Evolutionary conservation across 2,329 filamentous ascomycete genomes (phyloP), one percentile per base, ranked within the genome.

Genomic region (Moelleriella libera): DNA sequence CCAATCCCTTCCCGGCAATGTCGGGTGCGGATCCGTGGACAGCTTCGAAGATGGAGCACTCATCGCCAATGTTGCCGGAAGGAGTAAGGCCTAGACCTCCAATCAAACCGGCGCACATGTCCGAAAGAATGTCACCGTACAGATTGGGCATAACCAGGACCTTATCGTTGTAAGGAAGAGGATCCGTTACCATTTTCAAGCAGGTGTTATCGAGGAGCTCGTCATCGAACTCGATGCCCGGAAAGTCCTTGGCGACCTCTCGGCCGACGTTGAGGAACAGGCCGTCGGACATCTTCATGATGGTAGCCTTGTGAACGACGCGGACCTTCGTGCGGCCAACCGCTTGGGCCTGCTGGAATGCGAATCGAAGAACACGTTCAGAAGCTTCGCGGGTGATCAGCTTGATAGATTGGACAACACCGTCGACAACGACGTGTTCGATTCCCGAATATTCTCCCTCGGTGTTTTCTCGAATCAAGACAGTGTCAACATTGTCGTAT

Each of bases 271-370:
- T 85, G 58, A 98, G 79, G 82, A 98, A 98, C 52, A 98, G 86
- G 72, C 92, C 92, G 68, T 98, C 92, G 65, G 85, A 90, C 87
- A 96, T 94, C 82, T 98, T 98, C 92, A 98, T 98, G 75, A 98
- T 98, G 64, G 92, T 97, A 67, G 92, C 92, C 81, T 98, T 98
- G 85, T 98, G 92, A 54, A 97, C 89, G 51, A 88, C 90, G 63
- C 89, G 88, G 62, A 97, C 90, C 85, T 96, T 96, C 66, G 82
- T 89, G 76, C 87, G 86, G 71, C 89, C 88, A 63, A 96, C 85
- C 59, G 87, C 80, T 69, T 92, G 78, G 58, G 92, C 92, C 67
- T 98, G 88, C 74, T 98, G 90, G 82, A 98, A 98, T 60, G 94
- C 92, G 68, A 88, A 98, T 64, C 89, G 84, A 57, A 97, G 81